Evolutionary conservation across 2,329 filamentous ascomycete genomes (phyloP).

Genomic region (Fusarium sp.): DNA sequence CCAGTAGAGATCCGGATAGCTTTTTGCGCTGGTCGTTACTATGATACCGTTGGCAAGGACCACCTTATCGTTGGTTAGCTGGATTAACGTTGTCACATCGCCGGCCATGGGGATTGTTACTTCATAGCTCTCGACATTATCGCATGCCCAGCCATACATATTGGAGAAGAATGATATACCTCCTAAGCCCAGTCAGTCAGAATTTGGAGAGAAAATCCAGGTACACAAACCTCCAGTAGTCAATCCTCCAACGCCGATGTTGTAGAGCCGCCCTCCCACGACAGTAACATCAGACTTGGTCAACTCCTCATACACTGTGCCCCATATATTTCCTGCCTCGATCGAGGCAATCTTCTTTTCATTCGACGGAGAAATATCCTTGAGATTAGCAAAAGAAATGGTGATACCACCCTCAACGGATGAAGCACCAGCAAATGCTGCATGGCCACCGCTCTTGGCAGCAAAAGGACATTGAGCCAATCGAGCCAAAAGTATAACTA

Average conservation of each 20-base stretch:
- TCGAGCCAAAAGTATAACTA: conserved; percentile 18
- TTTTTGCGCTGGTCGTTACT: conserved; percentile 6
- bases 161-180: conserved; percentile 59
- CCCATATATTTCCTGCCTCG: conserved; percentile 56
- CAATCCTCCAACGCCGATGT: conserved; percentile 58
- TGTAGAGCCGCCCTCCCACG: conserved; percentile 54
- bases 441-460: conserved; percentile 61
- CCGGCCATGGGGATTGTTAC: not conserved
- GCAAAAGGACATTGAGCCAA: conserved; percentile 46
- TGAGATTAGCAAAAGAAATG: conserved; percentile 54
- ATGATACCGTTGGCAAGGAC: conserved; percentile 28
- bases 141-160: conserved; percentile 55
- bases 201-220: accelerated
- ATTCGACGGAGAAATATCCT: conserved; percentile 47
- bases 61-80: not conserved
- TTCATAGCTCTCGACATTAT: conserved; percentile 53
- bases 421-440: conserved; percentile 55
- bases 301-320: conserved; percentile 53
- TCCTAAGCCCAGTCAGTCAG: conserved; percentile 36
- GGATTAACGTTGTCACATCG: too few species aligned
- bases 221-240: conserved; percentile 49
- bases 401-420: conserved; percentile 53
- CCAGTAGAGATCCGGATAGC: conserved; percentile 57
- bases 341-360: conserved; percentile 51
- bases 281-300: conserved; percentile 51